Percentiles rank a stretch among this genome's conserved stretches.
Conservation (phyloP, 768 basidiomycete genomes). For the Xerocomellus intermedius region DNA sequence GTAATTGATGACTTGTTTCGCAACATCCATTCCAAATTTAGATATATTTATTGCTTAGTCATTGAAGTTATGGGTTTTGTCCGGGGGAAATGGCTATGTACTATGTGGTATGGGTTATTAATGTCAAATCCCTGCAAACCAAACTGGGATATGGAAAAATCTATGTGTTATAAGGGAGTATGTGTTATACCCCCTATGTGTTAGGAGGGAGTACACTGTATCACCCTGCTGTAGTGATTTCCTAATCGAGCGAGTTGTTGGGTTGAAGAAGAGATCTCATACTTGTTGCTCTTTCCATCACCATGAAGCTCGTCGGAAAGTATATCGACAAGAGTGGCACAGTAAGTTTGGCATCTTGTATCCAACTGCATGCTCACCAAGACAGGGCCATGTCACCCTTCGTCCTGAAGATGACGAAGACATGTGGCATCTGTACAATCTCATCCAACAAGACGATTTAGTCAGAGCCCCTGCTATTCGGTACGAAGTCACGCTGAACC, state of each 20-base stretch:
- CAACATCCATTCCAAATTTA: no score
- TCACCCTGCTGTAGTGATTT: slow-evolving; percentile 1
- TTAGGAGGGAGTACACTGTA: no score
- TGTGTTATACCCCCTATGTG: no score
- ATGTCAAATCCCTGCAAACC: not conserved
- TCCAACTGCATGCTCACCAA: slow-evolving; percentile 18
- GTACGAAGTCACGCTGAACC: slow-evolving; percentile 35
- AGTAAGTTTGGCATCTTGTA: slow-evolving; percentile 45
- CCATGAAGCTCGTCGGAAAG: slow-evolving; percentile 85
- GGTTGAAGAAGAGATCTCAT: not conserved
- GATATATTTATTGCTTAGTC: no score
- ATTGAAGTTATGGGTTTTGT: no score
- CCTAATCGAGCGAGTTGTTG: slow-evolving; percentile 16
- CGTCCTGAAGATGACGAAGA: slow-evolving; percentile 98
- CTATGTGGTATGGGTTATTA: not conserved
- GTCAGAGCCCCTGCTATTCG: slow-evolving; percentile 86
- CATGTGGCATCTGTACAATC: slow-evolving; percentile 99
- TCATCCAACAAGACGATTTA: slow-evolving; percentile 86
- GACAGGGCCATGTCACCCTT: slow-evolving; percentile 88
- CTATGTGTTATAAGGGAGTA: no score
- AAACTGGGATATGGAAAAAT: not conserved
- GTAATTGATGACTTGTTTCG: no score
- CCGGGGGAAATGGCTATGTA: no score
- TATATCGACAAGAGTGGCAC: slow-evolving; percentile 81
- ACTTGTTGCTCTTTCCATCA: slow-evolving; percentile 1